Percentiles rank a stretch among this genome's conserved stretches.
Conservation (phyloP, 768 basidiomycete species). For the Crucibulum laeve region DNA sequence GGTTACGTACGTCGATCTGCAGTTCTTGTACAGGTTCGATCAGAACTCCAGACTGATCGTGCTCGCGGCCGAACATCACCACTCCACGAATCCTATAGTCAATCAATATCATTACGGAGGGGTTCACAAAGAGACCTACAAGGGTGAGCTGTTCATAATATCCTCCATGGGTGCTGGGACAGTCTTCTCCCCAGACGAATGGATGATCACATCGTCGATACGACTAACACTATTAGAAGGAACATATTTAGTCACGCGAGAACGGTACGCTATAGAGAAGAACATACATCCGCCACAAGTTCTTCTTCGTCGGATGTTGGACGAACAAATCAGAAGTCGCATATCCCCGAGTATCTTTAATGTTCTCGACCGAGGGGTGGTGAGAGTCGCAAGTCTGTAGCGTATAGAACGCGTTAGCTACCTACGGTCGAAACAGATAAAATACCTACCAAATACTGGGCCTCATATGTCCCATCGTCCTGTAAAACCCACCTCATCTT, state of each 20-base stretch:
- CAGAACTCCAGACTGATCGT: slow-evolving; percentile 24
- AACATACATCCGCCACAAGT: slow-evolving; percentile 39
- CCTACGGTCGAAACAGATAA: background rate
- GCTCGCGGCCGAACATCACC: slow-evolving; percentile 35
- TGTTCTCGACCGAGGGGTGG: slow-evolving; percentile 30
- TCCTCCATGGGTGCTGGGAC: slow-evolving; percentile 31
- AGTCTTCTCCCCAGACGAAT: slow-evolving; percentile 31
- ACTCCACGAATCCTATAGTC: slow-evolving; percentile 21
- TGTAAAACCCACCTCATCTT: slow-evolving; percentile 30
- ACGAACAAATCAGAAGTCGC: slow-evolving; percentile 39
- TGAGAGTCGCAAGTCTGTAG: slow-evolving; percentile 27
- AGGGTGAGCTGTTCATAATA: slow-evolving; percentile 15
- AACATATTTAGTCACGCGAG: too few relatives aligned
- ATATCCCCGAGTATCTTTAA: slow-evolving; percentile 32
- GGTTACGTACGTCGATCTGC: slow-evolving; percentile 24
- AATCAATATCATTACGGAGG: background rate
- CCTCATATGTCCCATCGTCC: slow-evolving; percentile 32
- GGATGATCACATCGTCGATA: slow-evolving; percentile 31
- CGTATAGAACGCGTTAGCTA: background rate
- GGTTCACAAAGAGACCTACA: slow-evolving; percentile 11
- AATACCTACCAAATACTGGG: slow-evolving; percentile 28
- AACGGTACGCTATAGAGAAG: too few relatives aligned
- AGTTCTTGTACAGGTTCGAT: slow-evolving; percentile 20
- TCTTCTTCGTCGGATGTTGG: slow-evolving; percentile 35
- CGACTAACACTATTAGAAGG: slow-evolving; percentile 29